Conservation (phyloP, 805 yeast species). For the Spathaspora sp. region DNA sequence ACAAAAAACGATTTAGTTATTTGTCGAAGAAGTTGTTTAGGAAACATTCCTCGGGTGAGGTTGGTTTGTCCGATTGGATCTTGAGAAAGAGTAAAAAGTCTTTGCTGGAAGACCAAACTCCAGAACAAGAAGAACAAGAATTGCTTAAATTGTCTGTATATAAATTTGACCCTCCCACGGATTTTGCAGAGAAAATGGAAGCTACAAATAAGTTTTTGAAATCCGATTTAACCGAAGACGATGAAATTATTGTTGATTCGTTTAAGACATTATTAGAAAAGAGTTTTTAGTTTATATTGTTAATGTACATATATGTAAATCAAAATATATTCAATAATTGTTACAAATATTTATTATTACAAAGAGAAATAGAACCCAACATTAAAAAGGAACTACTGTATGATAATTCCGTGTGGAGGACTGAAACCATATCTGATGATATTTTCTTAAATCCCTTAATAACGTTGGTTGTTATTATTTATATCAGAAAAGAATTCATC, state of each 20-base stretch:
- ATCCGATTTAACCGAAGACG: neutral
- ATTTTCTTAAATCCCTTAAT: neutral
- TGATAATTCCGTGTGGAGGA: neutral
- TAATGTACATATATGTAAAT: neutral
- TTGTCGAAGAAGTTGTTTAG: neutral
- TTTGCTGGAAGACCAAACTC: neutral
- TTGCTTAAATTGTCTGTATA: neutral
- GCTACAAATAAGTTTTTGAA: neutral
- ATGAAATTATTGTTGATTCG: neutral
- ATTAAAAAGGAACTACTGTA: neutral
- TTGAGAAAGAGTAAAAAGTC: neutral
- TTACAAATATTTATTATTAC: neutral
- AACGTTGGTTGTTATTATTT: neutral
- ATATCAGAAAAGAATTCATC: constrained; percentile 8
- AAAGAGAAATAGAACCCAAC: neutral
- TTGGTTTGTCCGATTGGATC: neutral
- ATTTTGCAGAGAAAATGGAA: neutral
- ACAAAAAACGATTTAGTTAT: neutral
- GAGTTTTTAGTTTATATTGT: neutral
- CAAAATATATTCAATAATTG: neutral
- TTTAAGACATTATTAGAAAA: neutral
- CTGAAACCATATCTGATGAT: neutral
- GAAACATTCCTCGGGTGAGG: neutral
- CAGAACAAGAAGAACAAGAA: neutral
- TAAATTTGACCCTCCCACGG: neutral